These are phyloP conservation scores for Ophiocordyceps robertsii DNA, from an alignment of 2,329 filamentous ascomycete genomes.

Conservation along the genomic window DNA sequence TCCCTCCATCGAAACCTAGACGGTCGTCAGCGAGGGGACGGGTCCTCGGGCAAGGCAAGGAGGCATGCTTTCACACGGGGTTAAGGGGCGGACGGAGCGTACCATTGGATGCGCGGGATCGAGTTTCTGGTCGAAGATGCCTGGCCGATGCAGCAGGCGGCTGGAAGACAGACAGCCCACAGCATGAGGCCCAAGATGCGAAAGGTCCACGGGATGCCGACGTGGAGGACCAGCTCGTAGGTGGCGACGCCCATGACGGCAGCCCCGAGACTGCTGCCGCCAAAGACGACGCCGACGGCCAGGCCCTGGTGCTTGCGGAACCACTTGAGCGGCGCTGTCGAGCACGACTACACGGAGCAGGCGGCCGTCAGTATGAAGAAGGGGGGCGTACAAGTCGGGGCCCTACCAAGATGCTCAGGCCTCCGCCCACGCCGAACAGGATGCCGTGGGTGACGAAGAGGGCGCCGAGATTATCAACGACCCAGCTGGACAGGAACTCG, in stretches of 20 bases:
- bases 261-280: slow-evolving; percentile 12
- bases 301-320: slow-evolving; percentile 13
- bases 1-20: slow-evolving; percentile 12
- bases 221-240: slow-evolving; percentile 7
- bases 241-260: slow-evolving; percentile 13
- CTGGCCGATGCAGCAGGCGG: slow-evolving; percentile 10
- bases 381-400: too few relatives aligned
- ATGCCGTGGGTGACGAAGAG: slow-evolving; percentile 14
- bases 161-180: slow-evolving; percentile 14
- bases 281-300: slow-evolving; percentile 14
- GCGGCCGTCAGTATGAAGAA: not conserved
- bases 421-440: slow-evolving; percentile 13
- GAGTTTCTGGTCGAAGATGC: slow-evolving; percentile 2
- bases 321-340: slow-evolving; percentile 12
- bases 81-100: not conserved
- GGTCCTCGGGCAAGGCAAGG: not conserved
- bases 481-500: slow-evolving; percentile 13
- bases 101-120: slow-evolving; percentile 12
- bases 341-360: slow-evolving; percentile 8
- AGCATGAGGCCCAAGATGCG: slow-evolving; percentile 12
- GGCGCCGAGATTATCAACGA: slow-evolving; percentile 8
- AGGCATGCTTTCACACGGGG: too few relatives aligned
- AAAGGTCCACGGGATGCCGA: slow-evolving; percentile 14
- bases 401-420: slow-evolving; percentile 11
- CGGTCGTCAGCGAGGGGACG: not conserved